Evolutionary conservation across 371 early-diverging fungal species (phyloP).

Genomic region (Apophysomyces variabilis): DNA sequence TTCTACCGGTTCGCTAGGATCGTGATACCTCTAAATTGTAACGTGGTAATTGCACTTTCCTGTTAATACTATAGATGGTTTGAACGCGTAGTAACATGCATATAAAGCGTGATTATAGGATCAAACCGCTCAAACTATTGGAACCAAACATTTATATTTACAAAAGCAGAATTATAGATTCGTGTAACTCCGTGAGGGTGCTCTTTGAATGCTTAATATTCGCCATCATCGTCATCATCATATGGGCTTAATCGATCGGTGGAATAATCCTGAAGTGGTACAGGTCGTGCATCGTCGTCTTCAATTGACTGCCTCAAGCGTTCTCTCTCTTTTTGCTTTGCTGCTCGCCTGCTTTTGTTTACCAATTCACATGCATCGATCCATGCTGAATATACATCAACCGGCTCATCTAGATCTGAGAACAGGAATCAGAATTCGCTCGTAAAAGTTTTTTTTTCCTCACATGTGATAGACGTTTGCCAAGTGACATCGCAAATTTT

Average conservation of each 20-base stretch:
- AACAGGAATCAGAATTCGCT: background rate
- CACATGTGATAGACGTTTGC: constrained; percentile 72
- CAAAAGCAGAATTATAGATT: background rate
- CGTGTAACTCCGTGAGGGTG: background rate
- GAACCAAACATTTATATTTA: background rate
- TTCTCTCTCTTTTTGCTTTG: constrained; percentile 26
- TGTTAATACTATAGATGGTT: too few relatives aligned
- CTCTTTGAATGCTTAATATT: constrained; percentile 13
- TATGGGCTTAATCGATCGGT: constrained; percentile 36
- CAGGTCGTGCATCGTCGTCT: constrained; percentile 14
- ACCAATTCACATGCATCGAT: constrained; percentile 82
- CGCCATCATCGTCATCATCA: constrained; percentile 40
- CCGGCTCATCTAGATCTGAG: constrained; percentile 74
- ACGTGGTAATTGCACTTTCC: too few relatives aligned
- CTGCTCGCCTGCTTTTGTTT: constrained; percentile 46
- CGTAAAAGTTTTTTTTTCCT: constrained; percentile 19
- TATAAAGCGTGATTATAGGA: too few relatives aligned
- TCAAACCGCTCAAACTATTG: too few relatives aligned
- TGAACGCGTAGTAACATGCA: too few relatives aligned
- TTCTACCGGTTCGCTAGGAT: too few relatives aligned
- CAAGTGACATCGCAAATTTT: constrained; percentile 76
- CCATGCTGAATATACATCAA: constrained; percentile 88
- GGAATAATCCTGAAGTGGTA: constrained; percentile 23
- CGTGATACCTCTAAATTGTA: too few relatives aligned
- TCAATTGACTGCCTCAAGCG: constrained; percentile 14